These are phyloP conservation scores for Verticillium longisporum DNA, from an alignment of 2,329 filamentous ascomycete genomes.

Conservation along the genomic window DNA sequence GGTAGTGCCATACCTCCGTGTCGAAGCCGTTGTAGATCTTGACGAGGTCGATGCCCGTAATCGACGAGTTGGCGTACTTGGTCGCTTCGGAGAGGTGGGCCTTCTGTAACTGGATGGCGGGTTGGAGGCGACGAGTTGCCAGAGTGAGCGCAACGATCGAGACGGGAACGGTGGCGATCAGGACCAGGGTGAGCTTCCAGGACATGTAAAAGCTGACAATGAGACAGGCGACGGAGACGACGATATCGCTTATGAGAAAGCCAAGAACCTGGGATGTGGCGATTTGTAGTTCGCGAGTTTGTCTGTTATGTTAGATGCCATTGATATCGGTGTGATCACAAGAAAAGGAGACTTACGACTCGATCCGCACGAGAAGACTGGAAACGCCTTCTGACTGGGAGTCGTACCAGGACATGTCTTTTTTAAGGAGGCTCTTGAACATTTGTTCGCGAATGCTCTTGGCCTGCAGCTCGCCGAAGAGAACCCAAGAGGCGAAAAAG, in stretches of 20 bases:
- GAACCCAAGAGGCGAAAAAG: constrained; percentile 65
- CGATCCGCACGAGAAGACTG: constrained; percentile 63
- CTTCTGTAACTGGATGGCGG: constrained; percentile 64
- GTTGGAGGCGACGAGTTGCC: constrained; percentile 54
- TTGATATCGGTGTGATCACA: too few relatives aligned
- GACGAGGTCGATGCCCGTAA: constrained; percentile 73
- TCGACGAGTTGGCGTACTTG: constrained; percentile 62
- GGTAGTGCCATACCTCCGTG: constrained; percentile 63
- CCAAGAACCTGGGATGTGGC: constrained; percentile 77
- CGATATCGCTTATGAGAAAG: constrained; percentile 54
- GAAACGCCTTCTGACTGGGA: constrained; percentile 61
- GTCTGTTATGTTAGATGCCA: constrained; percentile 40
- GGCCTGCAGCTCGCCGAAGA: constrained; percentile 77
- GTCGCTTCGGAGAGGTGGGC: constrained; percentile 61
- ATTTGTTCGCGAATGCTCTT: constrained; percentile 54
- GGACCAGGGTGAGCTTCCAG: constrained; percentile 77
- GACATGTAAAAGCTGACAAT: constrained; percentile 70
- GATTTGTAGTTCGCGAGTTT: constrained; percentile 74
- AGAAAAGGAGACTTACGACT: constrained; percentile 51
- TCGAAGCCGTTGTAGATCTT: constrained; percentile 77
- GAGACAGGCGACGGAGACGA: constrained; percentile 61
- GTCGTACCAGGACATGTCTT: constrained; percentile 80
- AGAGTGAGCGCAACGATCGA: constrained; percentile 53
- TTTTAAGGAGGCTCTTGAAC: constrained; percentile 63
- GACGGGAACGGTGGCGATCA: constrained; percentile 66